These are phyloP conservation scores for Beauveria australis DNA, from an alignment of 2,329 filamentous ascomycete genomes.

Conservation along the genomic window DNA sequence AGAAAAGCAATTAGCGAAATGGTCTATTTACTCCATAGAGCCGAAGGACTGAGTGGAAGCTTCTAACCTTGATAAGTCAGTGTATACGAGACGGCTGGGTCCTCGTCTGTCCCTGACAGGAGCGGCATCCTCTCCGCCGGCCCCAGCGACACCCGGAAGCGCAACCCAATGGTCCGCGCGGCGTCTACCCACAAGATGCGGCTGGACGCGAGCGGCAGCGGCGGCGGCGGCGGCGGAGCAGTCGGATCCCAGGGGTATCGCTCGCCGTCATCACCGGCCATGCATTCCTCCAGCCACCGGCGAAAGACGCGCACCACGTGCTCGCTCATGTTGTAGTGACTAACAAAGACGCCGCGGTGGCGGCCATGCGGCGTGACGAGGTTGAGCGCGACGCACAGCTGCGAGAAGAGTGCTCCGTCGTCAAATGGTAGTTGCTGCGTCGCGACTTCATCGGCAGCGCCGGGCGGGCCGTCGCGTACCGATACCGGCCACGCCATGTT, in stretches of 20 bases:
- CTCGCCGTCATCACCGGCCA: slow-evolving; percentile 6
- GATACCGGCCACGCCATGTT: slow-evolving; percentile 8
- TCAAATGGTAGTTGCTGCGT: slow-evolving; percentile 57
- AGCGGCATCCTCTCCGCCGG: slow-evolving; percentile 40
- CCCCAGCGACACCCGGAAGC: slow-evolving; percentile 46
- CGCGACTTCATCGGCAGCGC: slow-evolving; percentile 23
- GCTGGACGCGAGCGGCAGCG: slow-evolving; percentile 16
- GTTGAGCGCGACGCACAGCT: slow-evolving; percentile 61
- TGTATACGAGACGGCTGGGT: slow-evolving; percentile 59
- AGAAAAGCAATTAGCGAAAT: not conserved
- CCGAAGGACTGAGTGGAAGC: not conserved
- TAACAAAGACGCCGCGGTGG: slow-evolving; percentile 54
- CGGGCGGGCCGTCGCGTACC: not conserved
- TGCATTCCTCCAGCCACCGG: slow-evolving; percentile 52
- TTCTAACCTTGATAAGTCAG: slow-evolving; percentile 69
- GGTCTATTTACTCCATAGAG: not conserved
- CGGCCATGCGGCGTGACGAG: slow-evolving; percentile 55
- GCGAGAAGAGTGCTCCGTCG: slow-evolving; percentile 62
- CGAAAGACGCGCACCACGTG: slow-evolving; percentile 64
- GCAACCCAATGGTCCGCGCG: slow-evolving; percentile 55
- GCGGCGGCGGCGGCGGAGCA: no score
- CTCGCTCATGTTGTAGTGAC: slow-evolving; percentile 58
- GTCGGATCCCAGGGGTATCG: no score
- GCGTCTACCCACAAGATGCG: slow-evolving; percentile 61
- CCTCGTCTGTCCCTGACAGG: slow-evolving; percentile 50